These are phyloP conservation scores for Penicillium atrosanguineum DNA, from an alignment of 495 filamentous ascomycete species.

Conservation along the genomic window DNA sequence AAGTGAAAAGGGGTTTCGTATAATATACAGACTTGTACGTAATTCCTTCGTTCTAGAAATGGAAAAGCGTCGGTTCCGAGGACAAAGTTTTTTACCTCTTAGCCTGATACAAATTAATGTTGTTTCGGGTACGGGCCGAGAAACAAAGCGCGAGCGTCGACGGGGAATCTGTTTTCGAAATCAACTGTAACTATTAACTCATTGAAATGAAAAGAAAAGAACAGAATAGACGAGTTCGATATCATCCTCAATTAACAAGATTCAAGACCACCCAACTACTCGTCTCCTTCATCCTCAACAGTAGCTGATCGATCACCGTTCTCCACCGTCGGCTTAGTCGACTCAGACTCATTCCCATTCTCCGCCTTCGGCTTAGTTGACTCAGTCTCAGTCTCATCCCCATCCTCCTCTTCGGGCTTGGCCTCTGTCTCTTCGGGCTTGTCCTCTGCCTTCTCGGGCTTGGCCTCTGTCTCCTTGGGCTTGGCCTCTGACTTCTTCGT, in stretches of 20 bases:
- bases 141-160: no score
- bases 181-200: no score
- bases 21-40: no score
- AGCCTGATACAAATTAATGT: no score
- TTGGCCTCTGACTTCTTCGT: constrained; percentile 7
- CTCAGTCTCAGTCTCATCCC: constrained; percentile 18
- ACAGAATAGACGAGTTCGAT: not conserved
- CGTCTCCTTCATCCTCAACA: constrained; percentile 20
- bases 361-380: constrained; percentile 11
- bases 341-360: constrained; percentile 16
- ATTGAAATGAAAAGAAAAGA: no score
- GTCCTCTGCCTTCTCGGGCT: constrained; percentile 10
- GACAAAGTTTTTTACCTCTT: no score
- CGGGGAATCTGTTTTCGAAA: no score
- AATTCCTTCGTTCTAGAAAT: no score
- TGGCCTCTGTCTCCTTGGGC: not conserved
- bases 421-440: no score
- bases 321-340: constrained; percentile 10
- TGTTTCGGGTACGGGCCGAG: no score
- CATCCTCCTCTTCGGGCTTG: constrained; percentile 9
- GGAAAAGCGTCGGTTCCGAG: no score
- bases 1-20: no score
- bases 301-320: constrained; percentile 8
- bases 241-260: not conserved
- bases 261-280: not conserved